These are phyloP conservation scores for Blastobotrys terrestris DNA, from an alignment of 805 yeast species.

Conservation along the genomic window DNA sequence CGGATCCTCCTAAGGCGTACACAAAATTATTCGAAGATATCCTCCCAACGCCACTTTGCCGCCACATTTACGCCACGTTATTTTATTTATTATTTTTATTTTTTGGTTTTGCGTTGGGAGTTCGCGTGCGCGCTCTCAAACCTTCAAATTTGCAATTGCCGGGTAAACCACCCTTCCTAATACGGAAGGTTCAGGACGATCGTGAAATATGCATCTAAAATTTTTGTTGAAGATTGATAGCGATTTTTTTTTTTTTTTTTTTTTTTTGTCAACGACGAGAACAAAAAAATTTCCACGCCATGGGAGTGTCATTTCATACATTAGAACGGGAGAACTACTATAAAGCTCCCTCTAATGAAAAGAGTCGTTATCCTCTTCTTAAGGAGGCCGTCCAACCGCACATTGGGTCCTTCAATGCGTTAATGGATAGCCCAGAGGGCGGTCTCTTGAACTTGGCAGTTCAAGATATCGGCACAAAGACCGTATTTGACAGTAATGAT, in stretches of 20 bases:
- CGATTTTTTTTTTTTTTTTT: slow-evolving; percentile 2
- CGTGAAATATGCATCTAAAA: neutral
- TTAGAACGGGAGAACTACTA: slow-evolving; percentile 83
- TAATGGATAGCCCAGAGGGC: slow-evolving; percentile 71
- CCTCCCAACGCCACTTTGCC: neutral
- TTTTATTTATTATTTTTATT: too few relatives aligned
- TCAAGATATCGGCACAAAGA: slow-evolving; percentile 79
- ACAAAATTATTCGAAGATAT: neutral
- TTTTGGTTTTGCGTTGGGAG: too few relatives aligned
- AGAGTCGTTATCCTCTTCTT: slow-evolving; percentile 73
- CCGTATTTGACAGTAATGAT: slow-evolving; percentile 77
- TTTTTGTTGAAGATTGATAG: neutral
- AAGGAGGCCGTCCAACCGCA: slow-evolving; percentile 92
- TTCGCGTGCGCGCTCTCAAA: neutral
- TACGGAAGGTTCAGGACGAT: neutral
- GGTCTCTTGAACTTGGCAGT: slow-evolving; percentile 82
- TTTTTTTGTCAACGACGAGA: neutral
- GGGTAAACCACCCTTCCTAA: neutral
- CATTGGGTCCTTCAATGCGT: slow-evolving; percentile 91
- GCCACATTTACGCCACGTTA: too few relatives aligned
- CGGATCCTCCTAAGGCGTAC: neutral
- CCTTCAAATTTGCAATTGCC: neutral
- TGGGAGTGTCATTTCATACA: slow-evolving; percentile 59
- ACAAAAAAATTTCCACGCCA: neutral
- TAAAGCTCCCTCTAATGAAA: slow-evolving; percentile 82